phyloP scores from a whole-genome alignment of 2,329 filamentous ascomycete species.

The Cephalotrichum gorgonifer region DNA sequence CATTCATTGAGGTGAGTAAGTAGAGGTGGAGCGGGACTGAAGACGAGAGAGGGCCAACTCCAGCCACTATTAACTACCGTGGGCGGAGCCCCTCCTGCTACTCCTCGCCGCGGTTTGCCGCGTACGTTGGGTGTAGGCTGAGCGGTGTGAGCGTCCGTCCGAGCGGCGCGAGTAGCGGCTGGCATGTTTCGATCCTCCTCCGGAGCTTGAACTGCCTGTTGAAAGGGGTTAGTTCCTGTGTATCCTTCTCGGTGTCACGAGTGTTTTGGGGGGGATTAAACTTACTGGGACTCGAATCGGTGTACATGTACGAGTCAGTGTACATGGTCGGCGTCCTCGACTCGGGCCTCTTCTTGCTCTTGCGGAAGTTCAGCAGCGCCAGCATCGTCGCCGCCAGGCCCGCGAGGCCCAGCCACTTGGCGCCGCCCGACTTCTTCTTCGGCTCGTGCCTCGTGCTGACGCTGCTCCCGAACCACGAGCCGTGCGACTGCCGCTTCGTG shows the following conservation, averaged over 20 bases:
- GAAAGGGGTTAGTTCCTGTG: not conserved
- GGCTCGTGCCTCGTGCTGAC: slow-evolving; percentile 32
- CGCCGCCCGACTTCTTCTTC: slow-evolving; percentile 40
- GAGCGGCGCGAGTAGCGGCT: not conserved
- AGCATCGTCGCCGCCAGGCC: slow-evolving; percentile 40
- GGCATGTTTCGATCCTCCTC: slow-evolving; percentile 4
- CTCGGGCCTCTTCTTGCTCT: slow-evolving; percentile 34
- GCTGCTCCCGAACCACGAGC: slow-evolving; percentile 45
- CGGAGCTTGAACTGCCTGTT: slow-evolving; percentile 14
- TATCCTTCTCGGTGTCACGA: slow-evolving; percentile 6
- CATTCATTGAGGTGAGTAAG: not conserved
- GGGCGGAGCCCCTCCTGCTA: not conserved
- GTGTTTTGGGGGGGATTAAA: slow-evolving; percentile 14
- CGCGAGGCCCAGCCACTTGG: slow-evolving; percentile 42
- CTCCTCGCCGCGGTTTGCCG: slow-evolving; percentile 1
- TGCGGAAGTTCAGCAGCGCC: slow-evolving; percentile 42
- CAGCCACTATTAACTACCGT: too few relatives aligned
- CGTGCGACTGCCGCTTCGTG: slow-evolving; percentile 40
- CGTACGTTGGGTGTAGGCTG: slow-evolving; percentile 7
- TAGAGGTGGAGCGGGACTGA: not conserved
- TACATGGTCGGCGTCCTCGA: slow-evolving; percentile 34
- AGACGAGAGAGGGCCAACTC: slow-evolving; percentile 13
- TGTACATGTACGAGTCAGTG: slow-evolving; percentile 40
- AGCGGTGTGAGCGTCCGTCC: slow-evolving; percentile 4
- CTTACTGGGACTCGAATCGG: slow-evolving; percentile 40